Conservation (phyloP, 1,139 yeast genomes). For the Scheffersomyces segobiensis region DNA sequence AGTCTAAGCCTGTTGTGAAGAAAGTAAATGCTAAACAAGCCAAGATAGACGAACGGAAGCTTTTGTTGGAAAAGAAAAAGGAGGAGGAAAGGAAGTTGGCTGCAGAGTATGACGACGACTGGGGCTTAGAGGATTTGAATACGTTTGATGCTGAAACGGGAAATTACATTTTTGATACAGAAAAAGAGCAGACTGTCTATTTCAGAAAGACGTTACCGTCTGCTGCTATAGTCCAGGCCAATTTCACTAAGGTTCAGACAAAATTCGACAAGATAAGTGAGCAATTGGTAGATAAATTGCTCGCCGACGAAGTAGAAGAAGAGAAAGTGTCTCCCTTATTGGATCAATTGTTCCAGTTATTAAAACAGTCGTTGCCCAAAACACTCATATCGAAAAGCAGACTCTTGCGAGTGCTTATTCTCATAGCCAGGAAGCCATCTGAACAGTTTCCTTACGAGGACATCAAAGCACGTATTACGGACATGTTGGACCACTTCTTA, state of each 20-base stretch:
- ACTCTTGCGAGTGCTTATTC: constrained; percentile 32
- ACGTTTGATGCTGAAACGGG: constrained; percentile 24
- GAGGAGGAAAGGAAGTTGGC: constrained; percentile 16
- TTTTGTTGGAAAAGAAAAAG: constrained; percentile 24
- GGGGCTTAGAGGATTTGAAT: constrained; percentile 42
- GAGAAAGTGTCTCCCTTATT: constrained; percentile 14
- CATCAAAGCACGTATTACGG: constrained; percentile 20
- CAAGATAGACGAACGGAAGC: constrained; percentile 10
- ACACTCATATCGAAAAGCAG: constrained; percentile 32
- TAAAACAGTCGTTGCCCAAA: constrained; percentile 25
- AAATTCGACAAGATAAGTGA: constrained; percentile 23
- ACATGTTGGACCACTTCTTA: neutral
- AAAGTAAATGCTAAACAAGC: constrained; percentile 6
- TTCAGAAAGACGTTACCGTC: constrained; percentile 28
- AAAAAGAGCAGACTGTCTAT: constrained; percentile 25
- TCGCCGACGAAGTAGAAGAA: constrained; percentile 12
- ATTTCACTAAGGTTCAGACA: constrained; percentile 15
- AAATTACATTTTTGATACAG: constrained; percentile 36
- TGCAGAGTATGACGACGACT: constrained; percentile 40
- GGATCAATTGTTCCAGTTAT: constrained; percentile 18
- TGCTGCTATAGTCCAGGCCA: constrained; percentile 19
- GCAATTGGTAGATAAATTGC: constrained; percentile 18
- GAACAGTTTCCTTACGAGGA: constrained; percentile 18
- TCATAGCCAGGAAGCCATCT: constrained; percentile 29
- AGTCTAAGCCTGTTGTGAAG: neutral